phyloP scores from a whole-genome alignment of 1,284 basidiomycete genomes.

The Boletus sp. region DNA sequence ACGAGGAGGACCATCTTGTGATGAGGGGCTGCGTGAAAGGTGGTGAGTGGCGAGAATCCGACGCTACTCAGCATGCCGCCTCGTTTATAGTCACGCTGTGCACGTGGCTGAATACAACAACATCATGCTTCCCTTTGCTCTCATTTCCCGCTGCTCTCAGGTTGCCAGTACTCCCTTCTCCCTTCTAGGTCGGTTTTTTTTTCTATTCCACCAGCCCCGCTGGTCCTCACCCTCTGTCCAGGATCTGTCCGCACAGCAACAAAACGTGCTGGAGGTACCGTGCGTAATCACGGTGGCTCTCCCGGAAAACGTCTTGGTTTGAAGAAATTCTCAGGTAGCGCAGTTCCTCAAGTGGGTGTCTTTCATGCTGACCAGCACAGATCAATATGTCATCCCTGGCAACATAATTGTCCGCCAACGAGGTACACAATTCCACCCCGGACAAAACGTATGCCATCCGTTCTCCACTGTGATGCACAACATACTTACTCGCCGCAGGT shows the following conservation, averaged over 20 bases:
- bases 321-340: constrained; percentile 89
- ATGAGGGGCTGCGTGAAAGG: constrained; percentile 4
- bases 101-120: not conserved
- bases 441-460: constrained; percentile 70
- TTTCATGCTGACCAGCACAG: constrained; percentile 40
- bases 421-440: constrained; percentile 86
- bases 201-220: not conserved
- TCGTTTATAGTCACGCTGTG: constrained; percentile 14
- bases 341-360: not conserved
- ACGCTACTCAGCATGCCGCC: not conserved
- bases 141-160: constrained; percentile 42
- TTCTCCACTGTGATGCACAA: constrained; percentile 5
- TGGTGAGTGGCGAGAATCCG: constrained; percentile 2
- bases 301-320: constrained; percentile 89
- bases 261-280: constrained; percentile 90
- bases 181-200: constrained; percentile 40
- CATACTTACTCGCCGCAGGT: constrained; percentile 52
- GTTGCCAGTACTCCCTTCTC: constrained; percentile 48
- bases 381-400: constrained; percentile 86
- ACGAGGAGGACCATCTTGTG: constrained; percentile 73
- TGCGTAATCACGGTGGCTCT: constrained; percentile 88
- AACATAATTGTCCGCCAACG: constrained; percentile 94
- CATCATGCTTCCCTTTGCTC: constrained; percentile 32
- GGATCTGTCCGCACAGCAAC: constrained; percentile 87
- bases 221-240: constrained; percentile 16